A percentile compares a stretch with the other conserved stretches of the same genome.
These are phyloP conservation scores for Dalbergia cochinchinensis DNA, from an alignment of 306 rosid species.

Conservation along the genomic window DNA sequence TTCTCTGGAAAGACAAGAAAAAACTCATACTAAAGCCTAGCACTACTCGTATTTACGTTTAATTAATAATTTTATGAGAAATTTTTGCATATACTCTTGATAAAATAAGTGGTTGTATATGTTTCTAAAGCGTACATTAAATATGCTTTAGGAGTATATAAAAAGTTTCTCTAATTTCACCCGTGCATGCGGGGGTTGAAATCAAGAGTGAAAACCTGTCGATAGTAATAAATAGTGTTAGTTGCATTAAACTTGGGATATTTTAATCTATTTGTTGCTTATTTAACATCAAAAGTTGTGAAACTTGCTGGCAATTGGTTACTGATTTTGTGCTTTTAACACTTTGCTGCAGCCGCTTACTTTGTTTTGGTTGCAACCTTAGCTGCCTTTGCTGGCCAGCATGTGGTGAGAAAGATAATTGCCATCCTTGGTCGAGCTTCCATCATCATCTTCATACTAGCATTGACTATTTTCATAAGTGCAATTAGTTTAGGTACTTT, in stretches of 20 bases:
- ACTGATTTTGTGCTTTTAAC: not conserved
- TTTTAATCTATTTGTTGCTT: not conserved
- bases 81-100: too few relatives aligned
- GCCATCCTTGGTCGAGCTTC: slow-evolving; percentile 75
- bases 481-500: slow-evolving; percentile 80
- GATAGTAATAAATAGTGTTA: not conserved
- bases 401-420: slow-evolving; percentile 75
- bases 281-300: not conserved
- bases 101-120: too few relatives aligned
- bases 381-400: slow-evolving; percentile 82
- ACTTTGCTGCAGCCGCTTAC: slow-evolving; percentile 66
- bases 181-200: not conserved
- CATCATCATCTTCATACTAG: slow-evolving; percentile 77
- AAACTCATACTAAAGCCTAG: not conserved
- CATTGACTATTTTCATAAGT: slow-evolving; percentile 72
- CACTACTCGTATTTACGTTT: not conserved
- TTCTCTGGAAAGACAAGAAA: not conserved
- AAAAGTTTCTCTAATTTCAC: not conserved
- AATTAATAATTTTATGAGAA: too few relatives aligned
- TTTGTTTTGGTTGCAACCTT: slow-evolving; percentile 69
- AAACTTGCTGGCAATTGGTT: slow-evolving; percentile 3
- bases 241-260: not conserved
- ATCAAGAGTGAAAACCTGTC: not conserved
- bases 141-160: too few relatives aligned
- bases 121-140: too few relatives aligned